Conservation (phyloP, 768 basidiomycete genomes). For the Lactarius evosmus region DNA sequence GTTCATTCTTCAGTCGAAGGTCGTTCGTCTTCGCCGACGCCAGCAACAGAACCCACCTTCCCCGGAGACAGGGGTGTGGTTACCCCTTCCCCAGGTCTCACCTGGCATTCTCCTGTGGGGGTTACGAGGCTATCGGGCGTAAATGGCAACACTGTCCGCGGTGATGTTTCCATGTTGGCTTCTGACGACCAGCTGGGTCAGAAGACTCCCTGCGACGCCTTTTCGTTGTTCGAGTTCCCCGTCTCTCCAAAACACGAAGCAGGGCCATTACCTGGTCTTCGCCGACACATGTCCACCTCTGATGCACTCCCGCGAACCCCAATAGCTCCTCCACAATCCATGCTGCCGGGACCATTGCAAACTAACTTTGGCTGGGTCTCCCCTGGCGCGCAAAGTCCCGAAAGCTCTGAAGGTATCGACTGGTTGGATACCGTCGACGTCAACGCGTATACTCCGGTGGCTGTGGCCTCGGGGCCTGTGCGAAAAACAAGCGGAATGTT, state of each 20-base stretch:
- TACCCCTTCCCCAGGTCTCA: not conserved
- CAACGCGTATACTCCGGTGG: not conserved
- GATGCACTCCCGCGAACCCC: not conserved
- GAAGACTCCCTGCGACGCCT: not conserved
- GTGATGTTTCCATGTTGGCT: not conserved
- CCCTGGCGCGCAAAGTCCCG: not conserved
- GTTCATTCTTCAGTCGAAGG: constrained; percentile 54
- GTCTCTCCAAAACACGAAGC: not conserved
- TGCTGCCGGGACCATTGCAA: not conserved
- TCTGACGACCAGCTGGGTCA: not conserved
- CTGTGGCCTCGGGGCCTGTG: not conserved
- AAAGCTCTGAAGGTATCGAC: not conserved
- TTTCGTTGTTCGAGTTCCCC: not conserved
- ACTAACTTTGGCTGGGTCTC: constrained; percentile 1
- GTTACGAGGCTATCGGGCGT: not conserved
- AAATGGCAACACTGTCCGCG: not conserved
- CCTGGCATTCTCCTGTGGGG: not conserved
- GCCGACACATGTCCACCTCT: not conserved
- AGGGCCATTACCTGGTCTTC: not conserved
- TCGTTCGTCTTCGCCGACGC: constrained; percentile 36
- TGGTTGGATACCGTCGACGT: not conserved
- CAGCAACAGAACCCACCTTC: not conserved
- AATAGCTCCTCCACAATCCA: not conserved
- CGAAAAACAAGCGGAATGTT: constrained; percentile 17
- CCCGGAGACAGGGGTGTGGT: not conserved